These are phyloP conservation scores for Bromus sterilis DNA, from an alignment of 176 grass and related monocot genomes.

Conservation along the genomic window DNA sequence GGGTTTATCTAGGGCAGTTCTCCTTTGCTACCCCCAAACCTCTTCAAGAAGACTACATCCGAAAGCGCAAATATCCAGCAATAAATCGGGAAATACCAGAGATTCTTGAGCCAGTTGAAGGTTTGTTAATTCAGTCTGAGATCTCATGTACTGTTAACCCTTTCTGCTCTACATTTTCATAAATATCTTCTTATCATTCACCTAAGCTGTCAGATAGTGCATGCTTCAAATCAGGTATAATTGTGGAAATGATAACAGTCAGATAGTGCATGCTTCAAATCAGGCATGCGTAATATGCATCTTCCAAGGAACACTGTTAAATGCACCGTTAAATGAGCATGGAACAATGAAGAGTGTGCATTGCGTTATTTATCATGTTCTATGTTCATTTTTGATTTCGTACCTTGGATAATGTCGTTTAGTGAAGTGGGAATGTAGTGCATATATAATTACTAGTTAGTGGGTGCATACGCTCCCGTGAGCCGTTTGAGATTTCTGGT, in stretches of 20 bases:
- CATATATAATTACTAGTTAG: too few relatives aligned
- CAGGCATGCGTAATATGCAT: neutral
- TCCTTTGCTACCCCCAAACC: conserved; percentile 46
- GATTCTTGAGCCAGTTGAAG: conserved; percentile 30
- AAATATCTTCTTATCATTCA: neutral
- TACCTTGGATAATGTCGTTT: neutral
- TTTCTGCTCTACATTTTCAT: neutral
- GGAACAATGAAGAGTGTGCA: neutral
- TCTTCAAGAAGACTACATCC: conserved; percentile 33
- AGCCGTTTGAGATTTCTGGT: too few relatives aligned
- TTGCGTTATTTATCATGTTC: neutral
- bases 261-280: too few relatives aligned
- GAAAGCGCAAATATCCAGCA: conserved; percentile 20
- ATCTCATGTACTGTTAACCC: neutral
- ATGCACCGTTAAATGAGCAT: neutral
- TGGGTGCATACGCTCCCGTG: too few relatives aligned
- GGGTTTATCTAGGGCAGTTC: conserved; percentile 50
- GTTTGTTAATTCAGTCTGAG: conserved; percentile 12
- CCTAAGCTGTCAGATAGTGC: neutral
- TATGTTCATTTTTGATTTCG: neutral
- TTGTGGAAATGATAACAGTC: neutral
- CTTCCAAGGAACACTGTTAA: neutral
- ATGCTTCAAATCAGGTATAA: neutral
- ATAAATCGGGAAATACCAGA: conserved; percentile 14
- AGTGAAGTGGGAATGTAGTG: neutral